phyloP scores from a whole-genome alignment of 352 stramenopile species.

The Pythium coloratum region DNA sequence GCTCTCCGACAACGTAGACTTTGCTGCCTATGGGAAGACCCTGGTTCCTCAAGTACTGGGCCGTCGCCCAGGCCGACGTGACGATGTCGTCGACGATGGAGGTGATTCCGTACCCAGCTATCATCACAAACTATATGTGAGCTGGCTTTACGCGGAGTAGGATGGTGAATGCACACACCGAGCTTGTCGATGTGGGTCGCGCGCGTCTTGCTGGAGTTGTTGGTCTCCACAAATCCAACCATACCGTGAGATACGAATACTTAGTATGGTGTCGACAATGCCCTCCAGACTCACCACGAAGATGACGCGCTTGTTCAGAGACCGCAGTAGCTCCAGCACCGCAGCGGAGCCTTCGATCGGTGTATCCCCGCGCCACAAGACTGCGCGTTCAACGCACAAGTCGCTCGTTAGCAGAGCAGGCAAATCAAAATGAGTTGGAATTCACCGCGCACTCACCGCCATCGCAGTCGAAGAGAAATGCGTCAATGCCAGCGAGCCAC shows the following conservation, averaged over 20 bases:
- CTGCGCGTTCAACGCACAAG: neutral
- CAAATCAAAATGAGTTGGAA: neutral
- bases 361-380: slow-evolving; percentile 45
- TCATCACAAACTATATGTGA: neutral
- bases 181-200: slow-evolving; percentile 85
- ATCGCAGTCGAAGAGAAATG: slow-evolving; percentile 85
- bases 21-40: slow-evolving; percentile 59
- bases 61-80: slow-evolving; percentile 85
- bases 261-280: no score
- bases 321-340: slow-evolving; percentile 63
- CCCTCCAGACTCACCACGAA: slow-evolving; percentile 56
- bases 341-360: slow-evolving; percentile 63
- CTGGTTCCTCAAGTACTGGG: slow-evolving; percentile 76
- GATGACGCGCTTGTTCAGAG: slow-evolving; percentile 77
- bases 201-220: slow-evolving; percentile 84
- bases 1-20: slow-evolving; percentile 83
- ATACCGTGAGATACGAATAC: slow-evolving; percentile 11
- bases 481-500: slow-evolving; percentile 66
- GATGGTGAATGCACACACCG: slow-evolving; percentile 29
- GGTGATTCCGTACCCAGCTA: slow-evolving; percentile 71
- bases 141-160: no score
- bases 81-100: slow-evolving; percentile 73
- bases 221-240: slow-evolving; percentile 36
- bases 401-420: no score
- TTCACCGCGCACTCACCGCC: slow-evolving; percentile 37